Conservation (phyloP, 148 eudicot genomes). For the Silene uniflora region DNA sequence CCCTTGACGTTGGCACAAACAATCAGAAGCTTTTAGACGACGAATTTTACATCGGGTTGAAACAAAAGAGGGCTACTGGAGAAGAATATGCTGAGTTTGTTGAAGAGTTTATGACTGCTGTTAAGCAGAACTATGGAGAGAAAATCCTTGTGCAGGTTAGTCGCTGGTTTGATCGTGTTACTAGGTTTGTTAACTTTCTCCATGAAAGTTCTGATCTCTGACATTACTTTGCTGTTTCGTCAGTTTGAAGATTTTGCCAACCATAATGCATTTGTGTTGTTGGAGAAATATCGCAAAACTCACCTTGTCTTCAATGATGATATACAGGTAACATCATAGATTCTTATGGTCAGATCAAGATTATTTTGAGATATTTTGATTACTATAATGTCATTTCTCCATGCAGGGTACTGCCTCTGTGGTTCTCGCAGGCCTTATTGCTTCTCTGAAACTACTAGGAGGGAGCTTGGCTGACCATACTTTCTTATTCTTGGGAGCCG, state of each 20-base stretch:
- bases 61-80: constrained; percentile 72
- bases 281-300: constrained; percentile 58
- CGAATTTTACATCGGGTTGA: constrained; percentile 84
- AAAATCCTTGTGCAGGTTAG: constrained; percentile 74
- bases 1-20: constrained; percentile 94
- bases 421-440: constrained; percentile 77
- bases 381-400: neutral
- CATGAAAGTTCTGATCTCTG: constrained; percentile 3
- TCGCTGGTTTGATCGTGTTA: neutral
- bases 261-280: constrained; percentile 84
- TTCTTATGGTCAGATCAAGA: neutral
- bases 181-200: neutral
- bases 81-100: constrained; percentile 78
- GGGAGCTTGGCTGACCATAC: constrained; percentile 81
- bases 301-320: constrained; percentile 96
- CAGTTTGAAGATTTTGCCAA: constrained; percentile 98
- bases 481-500: constrained; percentile 89
- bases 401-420: constrained; percentile 92
- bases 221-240: constrained; percentile 6
- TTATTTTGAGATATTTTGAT: constrained; percentile 1
- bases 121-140: constrained; percentile 89
- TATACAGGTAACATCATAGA: constrained; percentile 58
- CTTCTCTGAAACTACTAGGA: constrained; percentile 58
- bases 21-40: constrained; percentile 70
- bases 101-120: constrained; percentile 69